Percentiles rank a stretch among this genome's conserved stretches.
phyloP scores from a whole-genome alignment of 2,329 filamentous ascomycete genomes.

The Aspergillus sp. region DNA sequence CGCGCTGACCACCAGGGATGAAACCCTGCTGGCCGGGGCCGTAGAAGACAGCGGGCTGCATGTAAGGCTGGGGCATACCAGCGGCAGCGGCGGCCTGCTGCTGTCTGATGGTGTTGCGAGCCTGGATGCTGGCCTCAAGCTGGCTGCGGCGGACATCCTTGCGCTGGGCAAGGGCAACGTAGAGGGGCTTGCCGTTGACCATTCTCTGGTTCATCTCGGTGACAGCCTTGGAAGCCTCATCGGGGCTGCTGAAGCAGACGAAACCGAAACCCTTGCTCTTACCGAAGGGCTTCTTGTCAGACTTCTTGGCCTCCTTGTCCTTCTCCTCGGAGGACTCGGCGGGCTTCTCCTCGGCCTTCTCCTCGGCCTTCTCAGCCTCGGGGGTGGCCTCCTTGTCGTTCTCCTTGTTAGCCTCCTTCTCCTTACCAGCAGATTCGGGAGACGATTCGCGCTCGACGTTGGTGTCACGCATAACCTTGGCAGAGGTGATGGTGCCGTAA shows the following conservation, averaged over 20 bases:
- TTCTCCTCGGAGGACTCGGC: slow-evolving; percentile 51
- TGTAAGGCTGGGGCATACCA: slow-evolving; percentile 78
- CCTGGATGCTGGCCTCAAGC: slow-evolving; percentile 98
- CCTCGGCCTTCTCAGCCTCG: slow-evolving; percentile 53
- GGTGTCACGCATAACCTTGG: slow-evolving; percentile 97
- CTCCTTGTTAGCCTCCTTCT: slow-evolving; percentile 44
- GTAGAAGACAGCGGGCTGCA: slow-evolving; percentile 91
- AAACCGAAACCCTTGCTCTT: slow-evolving; percentile 99
- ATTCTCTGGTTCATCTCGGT: slow-evolving; percentile 99
- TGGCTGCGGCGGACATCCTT: slow-evolving; percentile 99
- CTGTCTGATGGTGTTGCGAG: slow-evolving; percentile 97
- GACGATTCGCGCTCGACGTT: slow-evolving; percentile 44
- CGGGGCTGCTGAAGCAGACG: slow-evolving; percentile 99
- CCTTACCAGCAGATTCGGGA: slow-evolving; percentile 49
- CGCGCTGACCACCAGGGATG: slow-evolving; percentile 59
- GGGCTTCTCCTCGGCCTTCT: slow-evolving; percentile 49
- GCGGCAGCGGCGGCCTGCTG: slow-evolving; percentile 92
- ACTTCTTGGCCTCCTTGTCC: slow-evolving; percentile 57
- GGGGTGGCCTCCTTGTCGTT: slow-evolving; percentile 36
- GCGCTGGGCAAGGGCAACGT: slow-evolving; percentile 96
- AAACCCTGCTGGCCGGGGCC: slow-evolving; percentile 67
- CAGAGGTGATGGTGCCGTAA: slow-evolving; percentile 94
- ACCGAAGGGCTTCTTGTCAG: slow-evolving; percentile 69
- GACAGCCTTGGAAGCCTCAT: slow-evolving; percentile 98
- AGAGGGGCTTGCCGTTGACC: slow-evolving; percentile 94